Evolutionary conservation across 345 rosid species (phyloP), one percentile per base, ranked within the genome.

Genomic region (Dipteronia dyeriana): DNA sequence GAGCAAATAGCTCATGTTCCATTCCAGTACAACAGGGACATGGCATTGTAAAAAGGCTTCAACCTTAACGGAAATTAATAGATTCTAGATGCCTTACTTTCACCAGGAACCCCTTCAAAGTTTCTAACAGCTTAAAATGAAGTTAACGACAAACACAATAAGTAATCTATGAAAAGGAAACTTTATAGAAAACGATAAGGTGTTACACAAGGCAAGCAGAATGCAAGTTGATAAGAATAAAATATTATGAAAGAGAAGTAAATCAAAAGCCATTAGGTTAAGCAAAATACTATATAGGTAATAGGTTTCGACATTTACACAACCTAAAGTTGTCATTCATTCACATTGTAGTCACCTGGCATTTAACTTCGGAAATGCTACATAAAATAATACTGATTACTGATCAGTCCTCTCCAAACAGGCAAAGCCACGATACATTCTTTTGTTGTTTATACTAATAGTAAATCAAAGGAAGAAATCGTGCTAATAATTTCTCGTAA

Each of bases 321-420:
- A 75, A 66, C 71, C 29, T 26, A 20, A 75, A 54, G 14, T 65
- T 47, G 5, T 25, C 5, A 2, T 73, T n/a, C 12, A 23, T 29
- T 51, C 23, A 64, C 13, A 60, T 49, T 29, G 41, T 11, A 67
- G 5, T 62, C 22, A 45, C 43, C n/a, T 6, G 19, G 34, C 31
- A 23, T 17, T 23, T 43, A 43, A 64, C 3, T 22, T 74, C 20
- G 4, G 19, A 78, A 74, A 74, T 39, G n/a, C 34, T 39, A 64
- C 62, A 54, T 20, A 34, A 51, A 61, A 62, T 74, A 45, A 41
- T 34, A 43, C 11, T 38, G 66, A 73, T 73, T 74, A 25, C 7
- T 45, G 22, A 73, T 19, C 45, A 43, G 43, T 17, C 43, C 43
- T 41, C 57, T 29, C 4, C 3, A 41, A 19, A 63, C 77, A 43